phyloP scores from a whole-genome alignment of 2,329 filamentous ascomycete genomes.

The Xylariaceae sp. region DNA sequence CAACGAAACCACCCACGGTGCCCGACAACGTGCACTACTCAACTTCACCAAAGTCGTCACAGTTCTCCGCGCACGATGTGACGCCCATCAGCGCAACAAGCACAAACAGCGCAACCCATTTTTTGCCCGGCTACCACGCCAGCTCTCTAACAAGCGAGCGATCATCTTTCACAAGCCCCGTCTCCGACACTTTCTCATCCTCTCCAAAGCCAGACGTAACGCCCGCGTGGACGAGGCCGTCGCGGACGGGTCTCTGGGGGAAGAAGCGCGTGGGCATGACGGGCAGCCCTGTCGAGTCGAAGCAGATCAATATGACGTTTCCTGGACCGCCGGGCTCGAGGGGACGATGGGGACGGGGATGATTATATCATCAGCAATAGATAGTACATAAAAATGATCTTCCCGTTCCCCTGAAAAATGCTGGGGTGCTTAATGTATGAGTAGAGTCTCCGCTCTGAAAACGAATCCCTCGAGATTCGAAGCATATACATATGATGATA shows the following conservation, averaged over 20 bases:
- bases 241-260: neutral
- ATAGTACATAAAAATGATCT: no score
- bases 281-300: constrained; percentile 30
- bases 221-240: constrained; percentile 26
- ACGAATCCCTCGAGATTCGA: neutral
- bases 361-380: neutral
- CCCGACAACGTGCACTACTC: constrained; percentile 31
- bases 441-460: neutral
- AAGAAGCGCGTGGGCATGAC: constrained; percentile 15
- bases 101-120: constrained; percentile 7
- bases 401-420: neutral
- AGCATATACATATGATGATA: neutral
- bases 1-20: constrained; percentile 25
- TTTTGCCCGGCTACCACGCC: no score
- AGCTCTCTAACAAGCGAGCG: neutral
- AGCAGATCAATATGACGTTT: constrained; percentile 28
- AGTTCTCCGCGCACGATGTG: constrained; percentile 30
- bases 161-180: constrained; percentile 25
- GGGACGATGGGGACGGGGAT: constrained; percentile 7
- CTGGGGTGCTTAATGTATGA: neutral
- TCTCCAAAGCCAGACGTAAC: neutral
- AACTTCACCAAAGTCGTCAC: constrained; percentile 29
- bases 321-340: constrained; percentile 26
- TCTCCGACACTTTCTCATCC: constrained; percentile 18
- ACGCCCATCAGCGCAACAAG: constrained; percentile 30